Percentiles rank a stretch among this genome's conserved stretches.
Conservation (phyloP, 192 early-diverging fungal genomes). For the Dimargaris cristalligena region DNA sequence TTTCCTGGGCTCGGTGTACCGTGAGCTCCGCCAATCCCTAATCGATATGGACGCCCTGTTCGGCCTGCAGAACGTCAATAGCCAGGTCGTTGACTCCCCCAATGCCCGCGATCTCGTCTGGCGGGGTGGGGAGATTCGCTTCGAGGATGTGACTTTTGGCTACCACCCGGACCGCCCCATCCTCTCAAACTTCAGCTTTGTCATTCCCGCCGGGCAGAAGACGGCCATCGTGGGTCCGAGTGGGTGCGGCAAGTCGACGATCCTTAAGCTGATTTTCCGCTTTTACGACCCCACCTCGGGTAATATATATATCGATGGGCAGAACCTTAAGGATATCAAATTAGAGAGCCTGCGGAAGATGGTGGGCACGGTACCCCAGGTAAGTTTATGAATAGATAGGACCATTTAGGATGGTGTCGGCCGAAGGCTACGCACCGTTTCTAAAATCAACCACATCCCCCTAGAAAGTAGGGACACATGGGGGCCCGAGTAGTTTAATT, state of each 20-base stretch:
- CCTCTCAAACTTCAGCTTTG: slow-evolving; percentile 56
- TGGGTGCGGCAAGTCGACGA: slow-evolving; percentile 84
- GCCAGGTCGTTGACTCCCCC: slow-evolving; percentile 22
- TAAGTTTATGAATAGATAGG: no score
- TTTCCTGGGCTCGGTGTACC: slow-evolving; percentile 94
- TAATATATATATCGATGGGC: slow-evolving; percentile 67
- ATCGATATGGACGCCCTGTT: slow-evolving; percentile 98
- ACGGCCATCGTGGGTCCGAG: slow-evolving; percentile 86
- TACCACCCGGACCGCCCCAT: slow-evolving; percentile 63
- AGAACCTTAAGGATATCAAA: slow-evolving; percentile 62
- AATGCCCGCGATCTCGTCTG: slow-evolving; percentile 18
- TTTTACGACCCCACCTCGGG: slow-evolving; percentile 83
- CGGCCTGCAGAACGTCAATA: slow-evolving; percentile 44
- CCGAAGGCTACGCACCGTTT: no score
- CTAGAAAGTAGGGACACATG: no score
- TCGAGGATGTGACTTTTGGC: slow-evolving; percentile 81
- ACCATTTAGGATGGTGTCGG: no score
- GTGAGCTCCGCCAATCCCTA: slow-evolving; percentile 85
- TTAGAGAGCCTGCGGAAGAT: slow-evolving; percentile 55
- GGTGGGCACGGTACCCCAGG: slow-evolving; percentile 79
- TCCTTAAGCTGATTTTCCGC: slow-evolving; percentile 74
- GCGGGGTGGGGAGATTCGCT: slow-evolving; percentile 43
- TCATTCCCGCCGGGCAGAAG: slow-evolving; percentile 67
- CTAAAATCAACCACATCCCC: no score
- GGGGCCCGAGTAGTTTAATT: no score